Evolutionary conservation across 108 stramenopile genomes (phyloP), one percentile per base, ranked within the genome.

Genomic region (Craspedostauros australis): DNA sequence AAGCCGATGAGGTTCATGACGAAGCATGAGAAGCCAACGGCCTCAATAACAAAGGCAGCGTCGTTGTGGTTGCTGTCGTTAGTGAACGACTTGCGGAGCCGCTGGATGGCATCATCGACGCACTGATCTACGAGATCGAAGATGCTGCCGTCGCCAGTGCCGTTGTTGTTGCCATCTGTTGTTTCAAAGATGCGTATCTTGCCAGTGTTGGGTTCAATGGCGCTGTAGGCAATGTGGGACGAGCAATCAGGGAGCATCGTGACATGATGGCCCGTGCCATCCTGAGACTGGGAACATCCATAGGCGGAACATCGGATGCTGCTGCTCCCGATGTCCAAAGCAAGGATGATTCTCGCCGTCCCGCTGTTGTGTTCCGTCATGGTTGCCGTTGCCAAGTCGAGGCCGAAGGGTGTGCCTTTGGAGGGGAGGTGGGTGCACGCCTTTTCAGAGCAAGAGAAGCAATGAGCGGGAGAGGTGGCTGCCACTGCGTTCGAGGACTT

Each of bases 1-100:
- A 87, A 57, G 6, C 76, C 89, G 7, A 87, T 39, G 27, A 91
- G 43, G 52, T 91, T 91, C 89, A 91, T 91, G 7, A 82, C 85
- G 68, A 91, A 87, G 22, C 73, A 57, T n/a, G 82, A 76, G 55
- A 91, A 84, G 36, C 84, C 85, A 39, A 91, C 50, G 6, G 70
- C 82, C 6, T 72, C 71, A 0, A 91, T 7, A 34, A 19, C 24
- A 22, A 7, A 49, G n/a, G 18, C 23, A 53, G 39, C 40, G 12
- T 40, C 31, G 24, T n/a, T 22, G 30, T 12, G 8, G 16, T 24
- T 19, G 8, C 15, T 1, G 5, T 31, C 12, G 11, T n/a, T 1
- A 36, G 12, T 15, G 18, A 27, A 27, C 5, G 39, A 16, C 21
- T 49, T 37, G 22, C 72, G 67, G 11, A 80, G 41, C 30, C 39